Percentiles rank a stretch among this genome's conserved stretches.
Evolutionary conservation across 345 rosid species (phyloP).

Genomic region (Rubroshorea leprosula): DNA sequence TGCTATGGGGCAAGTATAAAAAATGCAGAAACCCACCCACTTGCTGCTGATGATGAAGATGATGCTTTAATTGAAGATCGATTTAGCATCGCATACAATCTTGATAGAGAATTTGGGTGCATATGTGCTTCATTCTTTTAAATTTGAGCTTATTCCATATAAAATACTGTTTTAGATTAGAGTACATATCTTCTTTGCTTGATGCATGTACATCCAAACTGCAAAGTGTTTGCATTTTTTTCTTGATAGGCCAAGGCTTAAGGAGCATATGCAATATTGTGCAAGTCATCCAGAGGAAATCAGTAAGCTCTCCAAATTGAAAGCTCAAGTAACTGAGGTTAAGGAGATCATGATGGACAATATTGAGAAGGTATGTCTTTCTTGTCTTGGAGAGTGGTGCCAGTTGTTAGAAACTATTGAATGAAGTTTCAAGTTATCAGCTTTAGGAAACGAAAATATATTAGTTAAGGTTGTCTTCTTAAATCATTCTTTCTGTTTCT

Average conservation of each 20-base stretch:
- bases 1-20: conserved; percentile 61
- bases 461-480: not conserved
- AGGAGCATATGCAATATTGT: conserved; percentile 98
- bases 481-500: too few relatives aligned
- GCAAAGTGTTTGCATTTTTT: not conserved
- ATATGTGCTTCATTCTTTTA: conserved; percentile 20
- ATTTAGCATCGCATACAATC: conserved; percentile 93
- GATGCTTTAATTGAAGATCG: conserved; percentile 89
- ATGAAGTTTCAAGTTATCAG: not conserved
- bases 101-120: conserved; percentile 96
- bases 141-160: not conserved
- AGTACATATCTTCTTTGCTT: not conserved
- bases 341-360: conserved; percentile 98
- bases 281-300: conserved; percentile 92
- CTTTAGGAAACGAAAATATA: not conserved
- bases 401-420: not conserved
- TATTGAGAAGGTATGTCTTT: conserved; percentile 73
- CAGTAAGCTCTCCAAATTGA: conserved; percentile 80
- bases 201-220: not conserved
- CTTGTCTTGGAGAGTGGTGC: conserved; percentile 6
- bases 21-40: conserved; percentile 58
- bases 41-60: conserved; percentile 80
- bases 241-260: conserved; percentile 75
- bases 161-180: too few relatives aligned
- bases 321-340: conserved; percentile 84